Evolutionary conservation across 495 filamentous ascomycete genomes (phyloP).

Genomic region (Bacidia gigantensis): DNA sequence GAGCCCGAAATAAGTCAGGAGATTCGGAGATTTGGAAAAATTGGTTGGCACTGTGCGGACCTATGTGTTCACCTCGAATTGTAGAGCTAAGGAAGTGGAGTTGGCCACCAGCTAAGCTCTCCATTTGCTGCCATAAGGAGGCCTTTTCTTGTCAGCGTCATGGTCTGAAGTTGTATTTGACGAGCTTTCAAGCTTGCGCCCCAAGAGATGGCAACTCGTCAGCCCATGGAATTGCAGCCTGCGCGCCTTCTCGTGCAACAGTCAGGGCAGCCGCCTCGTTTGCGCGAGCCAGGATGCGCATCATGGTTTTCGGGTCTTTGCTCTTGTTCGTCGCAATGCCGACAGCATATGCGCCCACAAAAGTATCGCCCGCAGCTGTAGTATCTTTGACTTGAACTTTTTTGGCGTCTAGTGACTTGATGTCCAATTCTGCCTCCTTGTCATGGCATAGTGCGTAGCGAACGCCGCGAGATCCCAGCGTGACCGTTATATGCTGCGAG

Average conservation of each 20-base stretch:
- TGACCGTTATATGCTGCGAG: conserved; percentile 66
- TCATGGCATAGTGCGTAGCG: conserved; percentile 38
- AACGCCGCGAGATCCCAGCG: conserved; percentile 64
- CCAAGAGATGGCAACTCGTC: conserved; percentile 38
- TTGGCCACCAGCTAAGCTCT: too few species aligned
- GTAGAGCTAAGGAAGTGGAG: too few species aligned
- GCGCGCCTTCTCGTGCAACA: conserved; percentile 68
- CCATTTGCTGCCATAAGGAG: too few species aligned
- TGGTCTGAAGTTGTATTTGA: too few species aligned
- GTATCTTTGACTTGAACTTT: conserved; percentile 72
- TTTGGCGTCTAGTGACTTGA: conserved; percentile 34
- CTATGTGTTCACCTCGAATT: too few species aligned
- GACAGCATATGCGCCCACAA: conserved; percentile 77
- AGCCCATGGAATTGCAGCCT: conserved; percentile 76
- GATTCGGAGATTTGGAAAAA: too few species aligned
- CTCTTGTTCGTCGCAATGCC: conserved; percentile 32
- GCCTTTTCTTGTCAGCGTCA: too few species aligned
- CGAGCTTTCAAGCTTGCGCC: too few species aligned
- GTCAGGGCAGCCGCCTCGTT: conserved; percentile 61
- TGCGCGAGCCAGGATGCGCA: conserved; percentile 49
- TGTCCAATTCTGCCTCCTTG: conserved; percentile 25
- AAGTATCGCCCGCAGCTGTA: conserved; percentile 89
- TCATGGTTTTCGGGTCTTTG: conserved; percentile 39
- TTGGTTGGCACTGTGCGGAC: too few species aligned
- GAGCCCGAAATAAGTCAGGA: too few species aligned